Evolutionary conservation across 805 yeast genomes (phyloP), one percentile per base, ranked within the genome.

Genomic region (Torulaspora maleeae): DNA sequence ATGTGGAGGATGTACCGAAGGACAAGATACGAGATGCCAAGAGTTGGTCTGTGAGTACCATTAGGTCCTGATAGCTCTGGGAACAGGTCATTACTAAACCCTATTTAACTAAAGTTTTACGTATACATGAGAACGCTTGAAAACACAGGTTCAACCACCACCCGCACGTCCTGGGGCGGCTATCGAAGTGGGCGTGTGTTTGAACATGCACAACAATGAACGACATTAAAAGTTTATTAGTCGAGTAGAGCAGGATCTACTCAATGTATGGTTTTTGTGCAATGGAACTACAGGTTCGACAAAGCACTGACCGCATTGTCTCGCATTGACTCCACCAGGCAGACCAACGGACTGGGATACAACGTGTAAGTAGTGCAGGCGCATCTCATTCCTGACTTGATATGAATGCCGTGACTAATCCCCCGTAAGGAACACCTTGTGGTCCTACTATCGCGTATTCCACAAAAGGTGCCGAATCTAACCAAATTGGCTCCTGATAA

Each of bases 31-130:
- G 58, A 39, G 59, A 60, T 41, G 50, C 58, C n/a, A 61, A 54
- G 32, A 59, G 61, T 37, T 63, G 66, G 67, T 48, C 60, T 8
- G 54, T 54, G 12, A 50, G 41, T 22, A 51, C 45, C 28, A 39
- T 54, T 15, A 33, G 48, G 36, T 48, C 55, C n/a, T 51, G 38
- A 38, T 33, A 8, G 25, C 7, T 22, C 10, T 8, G 10, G 10
- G 25, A 22, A 6, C 25, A 8, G 9, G 10, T 7, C 10, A 22
- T 22, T 22, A 22, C 10, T 22, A 7, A 4, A 8, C 8, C 4
- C 25, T 22, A 22, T 22, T 22, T 6, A 22, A 22, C 4, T 22
- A 22, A 22, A 4, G 25, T 6, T 19, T 22, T 22, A 22, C 25
- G 25, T 22, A 2, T 22, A 22, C 5, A 22, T 22, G 25, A 22